Percentiles rank a stretch among this genome's conserved stretches.
Conservation (phyloP, 2,329 filamentous ascomycete genomes). For the Neofusicoccum umdonicola region DNA sequence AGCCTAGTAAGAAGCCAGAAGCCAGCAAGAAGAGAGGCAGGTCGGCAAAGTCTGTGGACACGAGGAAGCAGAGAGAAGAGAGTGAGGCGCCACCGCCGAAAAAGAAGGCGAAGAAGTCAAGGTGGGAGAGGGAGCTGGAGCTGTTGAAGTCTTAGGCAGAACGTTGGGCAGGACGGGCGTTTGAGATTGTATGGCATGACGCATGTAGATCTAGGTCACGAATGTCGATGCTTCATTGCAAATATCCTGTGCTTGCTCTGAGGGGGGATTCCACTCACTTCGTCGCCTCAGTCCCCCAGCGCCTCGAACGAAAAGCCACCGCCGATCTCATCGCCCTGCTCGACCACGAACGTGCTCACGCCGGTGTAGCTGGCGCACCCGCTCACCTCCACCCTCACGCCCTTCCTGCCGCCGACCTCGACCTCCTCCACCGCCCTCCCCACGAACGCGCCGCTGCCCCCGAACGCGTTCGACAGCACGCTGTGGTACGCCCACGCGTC, state of each 20-base stretch:
- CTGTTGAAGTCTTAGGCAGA: background rate
- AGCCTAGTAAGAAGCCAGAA: background rate
- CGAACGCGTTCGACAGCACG: constrained; percentile 21
- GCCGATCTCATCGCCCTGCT: constrained; percentile 20
- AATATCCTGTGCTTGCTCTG: too few species aligned
- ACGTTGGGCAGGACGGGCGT: background rate
- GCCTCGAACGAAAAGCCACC: constrained; percentile 21
- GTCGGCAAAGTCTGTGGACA: background rate
- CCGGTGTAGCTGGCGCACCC: constrained; percentile 24
- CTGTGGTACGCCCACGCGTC: constrained; percentile 25
- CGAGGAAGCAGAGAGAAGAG: background rate
- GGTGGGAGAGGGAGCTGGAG: constrained; percentile 8
- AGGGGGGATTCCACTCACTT: too few species aligned
- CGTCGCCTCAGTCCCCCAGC: background rate
- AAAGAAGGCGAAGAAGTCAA: constrained; percentile 7
- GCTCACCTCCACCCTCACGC: constrained; percentile 19
- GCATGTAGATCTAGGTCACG: background rate
- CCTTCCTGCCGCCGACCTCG: constrained; percentile 17
- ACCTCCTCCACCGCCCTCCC: constrained; percentile 19
- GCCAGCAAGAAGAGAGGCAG: background rate
- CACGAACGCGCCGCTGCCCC: constrained; percentile 20
- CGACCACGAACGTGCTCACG: constrained; percentile 19
- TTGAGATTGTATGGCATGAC: background rate
- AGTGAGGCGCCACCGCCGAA: background rate
- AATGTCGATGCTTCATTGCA: too few species aligned